These are phyloP conservation scores for Arctium minus DNA, from an alignment of 129 eudicot genomes.

Conservation along the genomic window DNA sequence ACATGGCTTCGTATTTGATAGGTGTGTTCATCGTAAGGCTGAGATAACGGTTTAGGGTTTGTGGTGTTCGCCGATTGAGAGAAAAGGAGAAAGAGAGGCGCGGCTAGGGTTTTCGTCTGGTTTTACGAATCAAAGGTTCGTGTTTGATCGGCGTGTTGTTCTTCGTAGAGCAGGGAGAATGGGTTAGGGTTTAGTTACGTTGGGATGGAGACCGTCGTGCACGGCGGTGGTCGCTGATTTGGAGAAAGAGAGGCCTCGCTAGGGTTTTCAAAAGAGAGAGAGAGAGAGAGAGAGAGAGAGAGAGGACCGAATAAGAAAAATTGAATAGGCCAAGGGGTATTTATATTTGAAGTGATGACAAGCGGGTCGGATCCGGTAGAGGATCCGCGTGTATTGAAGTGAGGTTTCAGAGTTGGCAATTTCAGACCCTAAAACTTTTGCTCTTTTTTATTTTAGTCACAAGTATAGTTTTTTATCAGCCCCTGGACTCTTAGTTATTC, in stretches of 20 bases:
- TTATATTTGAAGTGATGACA: neutral
- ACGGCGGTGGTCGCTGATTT: neutral
- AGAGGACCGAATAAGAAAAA: neutral
- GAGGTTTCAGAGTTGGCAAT: neutral
- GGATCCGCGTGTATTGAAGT: neutral
- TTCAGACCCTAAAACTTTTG: neutral
- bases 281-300: neutral
- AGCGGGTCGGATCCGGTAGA: neutral
- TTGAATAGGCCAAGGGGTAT: neutral
- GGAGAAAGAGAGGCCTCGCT: neutral
- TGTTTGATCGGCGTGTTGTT: neutral
- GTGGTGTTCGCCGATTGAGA: too few species aligned
- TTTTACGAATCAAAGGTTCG: too few species aligned
- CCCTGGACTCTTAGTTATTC: neutral
- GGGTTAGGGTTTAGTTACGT: too few species aligned
- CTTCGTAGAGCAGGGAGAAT: too few species aligned
- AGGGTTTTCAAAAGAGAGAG: neutral
- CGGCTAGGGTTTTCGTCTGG: too few species aligned
- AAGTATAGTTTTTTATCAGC: neutral
- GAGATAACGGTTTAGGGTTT: too few species aligned
- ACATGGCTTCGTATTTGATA: too few species aligned
- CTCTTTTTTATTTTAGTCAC: neutral
- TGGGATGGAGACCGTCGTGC: neutral
- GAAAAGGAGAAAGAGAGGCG: too few species aligned
- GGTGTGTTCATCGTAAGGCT: too few species aligned